These are phyloP conservation scores for Buxus sempervirens DNA, from an alignment of 164 flowering plant species.

Conservation along the genomic window DNA sequence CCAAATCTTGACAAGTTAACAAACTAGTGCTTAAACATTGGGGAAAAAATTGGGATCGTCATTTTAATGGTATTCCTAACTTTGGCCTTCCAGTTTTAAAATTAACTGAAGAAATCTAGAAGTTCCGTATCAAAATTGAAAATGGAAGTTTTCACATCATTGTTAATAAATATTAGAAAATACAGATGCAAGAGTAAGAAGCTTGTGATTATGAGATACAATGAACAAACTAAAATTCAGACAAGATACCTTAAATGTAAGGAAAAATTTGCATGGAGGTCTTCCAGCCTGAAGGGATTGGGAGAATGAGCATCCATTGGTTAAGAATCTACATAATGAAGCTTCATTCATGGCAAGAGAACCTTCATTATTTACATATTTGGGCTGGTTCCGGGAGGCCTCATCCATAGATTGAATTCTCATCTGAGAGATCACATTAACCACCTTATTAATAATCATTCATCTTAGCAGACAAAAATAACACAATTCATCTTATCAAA, in stretches of 20 bases:
- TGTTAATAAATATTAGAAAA: no score
- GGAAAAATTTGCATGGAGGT: constrained; percentile 77
- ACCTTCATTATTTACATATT: constrained; percentile 7
- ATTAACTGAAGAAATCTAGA: no score
- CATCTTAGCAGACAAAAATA: no score
- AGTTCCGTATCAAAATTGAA: no score
- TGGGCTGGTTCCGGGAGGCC: constrained; percentile 19
- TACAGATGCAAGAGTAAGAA: no score
- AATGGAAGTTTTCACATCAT: no score
- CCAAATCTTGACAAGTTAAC: no score
- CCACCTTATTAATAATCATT: neutral
- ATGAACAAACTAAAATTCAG: neutral
- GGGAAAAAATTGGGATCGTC: no score
- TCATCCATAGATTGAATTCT: constrained; percentile 45
- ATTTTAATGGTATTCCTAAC: no score
- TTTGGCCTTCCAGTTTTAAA: no score
- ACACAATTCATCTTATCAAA: no score
- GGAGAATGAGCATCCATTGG: constrained; percentile 69
- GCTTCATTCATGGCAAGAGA: constrained; percentile 24
- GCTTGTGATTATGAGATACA: neutral
- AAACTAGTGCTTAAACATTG: no score
- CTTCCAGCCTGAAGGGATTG: constrained; percentile 63
- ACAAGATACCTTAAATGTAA: constrained; percentile 58
- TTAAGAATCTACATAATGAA: constrained; percentile 56
- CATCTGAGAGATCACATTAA: constrained; percentile 40